Conservation (phyloP, 2,329 filamentous ascomycete species). For the Paracamarosporium sp. region DNA sequence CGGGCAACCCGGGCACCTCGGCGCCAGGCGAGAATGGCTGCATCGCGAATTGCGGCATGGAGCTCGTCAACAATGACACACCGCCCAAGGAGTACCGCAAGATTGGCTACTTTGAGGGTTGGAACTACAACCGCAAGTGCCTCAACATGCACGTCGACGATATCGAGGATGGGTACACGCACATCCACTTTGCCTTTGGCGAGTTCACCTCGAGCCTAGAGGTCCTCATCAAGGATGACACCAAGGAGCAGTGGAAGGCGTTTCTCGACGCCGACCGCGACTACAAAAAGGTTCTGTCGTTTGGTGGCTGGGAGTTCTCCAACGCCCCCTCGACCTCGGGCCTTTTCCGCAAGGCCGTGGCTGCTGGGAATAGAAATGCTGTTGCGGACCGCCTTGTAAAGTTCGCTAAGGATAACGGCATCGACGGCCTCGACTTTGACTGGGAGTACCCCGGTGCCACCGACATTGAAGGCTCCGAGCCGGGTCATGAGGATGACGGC, state of each 20-base stretch:
- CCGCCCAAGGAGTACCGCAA: neutral
- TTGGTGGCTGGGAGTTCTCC: conserved; percentile 55
- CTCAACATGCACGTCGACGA: conserved; percentile 11
- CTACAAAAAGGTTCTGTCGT: conserved; percentile 48
- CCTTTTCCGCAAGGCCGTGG: conserved; percentile 47
- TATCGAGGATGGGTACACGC: conserved; percentile 5
- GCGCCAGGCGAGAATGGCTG: conserved; percentile 4
- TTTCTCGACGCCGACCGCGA: neutral
- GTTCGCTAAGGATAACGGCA: conserved; percentile 23
- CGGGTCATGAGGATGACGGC: neutral
- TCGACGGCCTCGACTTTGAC: conserved; percentile 51
- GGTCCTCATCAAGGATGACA: neutral
- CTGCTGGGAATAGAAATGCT: conserved; percentile 43
- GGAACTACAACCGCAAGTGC: conserved; percentile 11
- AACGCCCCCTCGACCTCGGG: conserved; percentile 44
- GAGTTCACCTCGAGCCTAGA: neutral
- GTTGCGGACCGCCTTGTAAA: conserved; percentile 26
- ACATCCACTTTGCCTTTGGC: conserved; percentile 9
- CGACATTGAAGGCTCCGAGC: conserved; percentile 39
- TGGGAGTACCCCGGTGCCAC: conserved; percentile 52
- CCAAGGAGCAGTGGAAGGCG: neutral
- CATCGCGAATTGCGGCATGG: conserved; percentile 15
- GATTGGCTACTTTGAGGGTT: conserved; percentile 15
- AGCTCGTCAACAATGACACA: conserved; percentile 8
- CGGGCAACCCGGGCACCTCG: conserved; percentile 12